phyloP scores from a whole-genome alignment of 495 filamentous ascomycete genomes.

The Aspergillus incahuasiensis region DNA sequence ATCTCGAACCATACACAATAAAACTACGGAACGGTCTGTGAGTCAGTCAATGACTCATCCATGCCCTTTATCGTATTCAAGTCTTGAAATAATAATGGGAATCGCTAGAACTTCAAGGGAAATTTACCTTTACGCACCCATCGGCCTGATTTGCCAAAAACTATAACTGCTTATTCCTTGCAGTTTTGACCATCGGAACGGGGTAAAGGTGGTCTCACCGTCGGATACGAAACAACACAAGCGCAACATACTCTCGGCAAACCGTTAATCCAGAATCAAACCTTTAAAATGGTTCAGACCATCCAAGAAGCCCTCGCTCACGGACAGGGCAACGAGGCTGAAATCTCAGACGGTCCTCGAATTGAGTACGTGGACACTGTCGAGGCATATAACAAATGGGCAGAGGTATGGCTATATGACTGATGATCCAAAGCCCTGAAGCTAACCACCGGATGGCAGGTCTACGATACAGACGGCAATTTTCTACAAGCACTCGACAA shows the following conservation, averaged over 20 bases:
- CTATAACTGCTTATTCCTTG: background rate
- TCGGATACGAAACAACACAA: background rate
- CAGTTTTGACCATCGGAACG: background rate
- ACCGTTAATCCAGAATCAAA: background rate
- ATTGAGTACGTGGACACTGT: slow-evolving; percentile 27
- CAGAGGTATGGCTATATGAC: slow-evolving; percentile 23
- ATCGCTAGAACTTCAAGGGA: too few relatives aligned
- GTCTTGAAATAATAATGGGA: too few relatives aligned
- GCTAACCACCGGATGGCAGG: slow-evolving; percentile 14
- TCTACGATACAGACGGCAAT: slow-evolving; percentile 71
- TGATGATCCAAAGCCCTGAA: too few relatives aligned
- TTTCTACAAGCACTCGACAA: slow-evolving; percentile 68
- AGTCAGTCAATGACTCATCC: background rate
- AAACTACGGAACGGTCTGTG: background rate
- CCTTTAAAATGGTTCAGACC: slow-evolving; percentile 19
- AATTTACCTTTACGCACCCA: too few relatives aligned
- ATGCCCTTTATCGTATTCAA: background rate
- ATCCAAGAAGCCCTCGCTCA: slow-evolving; percentile 27
- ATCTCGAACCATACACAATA: background rate
- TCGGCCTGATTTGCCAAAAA: too few relatives aligned
- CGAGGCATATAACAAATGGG: slow-evolving; percentile 42
- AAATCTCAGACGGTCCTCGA: background rate
- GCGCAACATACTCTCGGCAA: background rate
- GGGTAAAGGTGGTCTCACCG: background rate
- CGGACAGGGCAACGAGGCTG: background rate